Percentiles rank a stretch among this genome's conserved stretches.
Evolutionary conservation across 345 rosid species (phyloP).

Genomic region (Lumnitzera littorea): DNA sequence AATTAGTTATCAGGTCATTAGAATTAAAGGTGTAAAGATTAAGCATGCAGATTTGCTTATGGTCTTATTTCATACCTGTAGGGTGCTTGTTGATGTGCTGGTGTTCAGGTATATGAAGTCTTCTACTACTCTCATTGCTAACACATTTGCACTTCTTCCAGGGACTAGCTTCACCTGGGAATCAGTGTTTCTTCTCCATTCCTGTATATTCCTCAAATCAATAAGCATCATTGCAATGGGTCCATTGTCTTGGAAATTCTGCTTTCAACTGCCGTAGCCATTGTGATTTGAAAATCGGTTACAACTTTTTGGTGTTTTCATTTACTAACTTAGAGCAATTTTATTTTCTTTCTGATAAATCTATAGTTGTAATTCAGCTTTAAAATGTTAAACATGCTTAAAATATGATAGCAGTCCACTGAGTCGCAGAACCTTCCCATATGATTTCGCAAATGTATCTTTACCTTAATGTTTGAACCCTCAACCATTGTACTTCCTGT

Average conservation of each 20-base stretch:
- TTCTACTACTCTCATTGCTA: constrained; percentile 68
- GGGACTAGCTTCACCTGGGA: constrained; percentile 50
- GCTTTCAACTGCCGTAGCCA: background rate
- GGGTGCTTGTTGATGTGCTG: constrained; percentile 58
- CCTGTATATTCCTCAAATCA: constrained; percentile 30
- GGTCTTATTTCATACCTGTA: constrained; percentile 43
- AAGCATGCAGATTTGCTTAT: background rate
- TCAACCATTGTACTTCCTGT: constrained; percentile 57
- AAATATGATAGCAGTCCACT: too few species aligned
- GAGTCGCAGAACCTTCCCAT: too few species aligned
- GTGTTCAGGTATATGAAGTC: constrained; percentile 78
- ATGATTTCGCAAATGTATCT: background rate
- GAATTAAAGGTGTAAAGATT: background rate
- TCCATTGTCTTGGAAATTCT: too few species aligned
- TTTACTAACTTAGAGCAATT: too few species aligned
- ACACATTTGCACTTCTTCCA: constrained; percentile 41
- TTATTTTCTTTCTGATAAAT: too few species aligned
- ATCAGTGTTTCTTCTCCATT: constrained; percentile 57
- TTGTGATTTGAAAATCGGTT: constrained; percentile 1
- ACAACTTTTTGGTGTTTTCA: background rate
- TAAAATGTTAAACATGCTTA: too few species aligned
- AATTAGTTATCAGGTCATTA: background rate
- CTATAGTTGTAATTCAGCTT: too few species aligned
- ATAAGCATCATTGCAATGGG: too few species aligned
- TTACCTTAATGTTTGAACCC: constrained; percentile 70